Conservation (phyloP, 2,329 filamentous ascomycete species). For the Verticillium dahliae region DNA sequence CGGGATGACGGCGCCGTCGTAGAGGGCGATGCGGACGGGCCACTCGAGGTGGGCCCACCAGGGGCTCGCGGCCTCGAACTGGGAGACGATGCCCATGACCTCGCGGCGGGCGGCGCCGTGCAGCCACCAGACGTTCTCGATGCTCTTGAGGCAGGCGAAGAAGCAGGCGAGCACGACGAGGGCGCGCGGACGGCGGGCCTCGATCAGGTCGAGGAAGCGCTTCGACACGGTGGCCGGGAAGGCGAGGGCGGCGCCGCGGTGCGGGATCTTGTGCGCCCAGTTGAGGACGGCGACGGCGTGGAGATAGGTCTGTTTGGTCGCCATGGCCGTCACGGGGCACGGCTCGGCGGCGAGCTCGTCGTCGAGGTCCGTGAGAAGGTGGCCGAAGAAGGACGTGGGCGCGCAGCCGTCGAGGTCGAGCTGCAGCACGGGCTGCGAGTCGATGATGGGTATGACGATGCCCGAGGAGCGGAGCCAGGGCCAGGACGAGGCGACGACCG, state of each 20-base stretch:
- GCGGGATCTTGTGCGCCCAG: conserved; percentile 57
- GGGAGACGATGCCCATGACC: conserved; percentile 54
- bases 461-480: conserved; percentile 53
- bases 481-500: conserved; percentile 58
- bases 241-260: conserved; percentile 51
- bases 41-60: conserved; percentile 59
- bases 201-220: conserved; percentile 54
- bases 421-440: conserved; percentile 56
- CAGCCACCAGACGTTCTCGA: conserved; percentile 64
- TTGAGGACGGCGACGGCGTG: conserved; percentile 61
- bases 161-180: conserved; percentile 60
- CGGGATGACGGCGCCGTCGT: conserved; percentile 46
- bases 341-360: conserved; percentile 19
- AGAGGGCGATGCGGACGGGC: conserved; percentile 53
- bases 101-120: conserved; percentile 59
- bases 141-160: conserved; percentile 56
- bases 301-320: conserved; percentile 49
- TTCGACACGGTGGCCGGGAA: conserved; percentile 60
- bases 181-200: conserved; percentile 52
- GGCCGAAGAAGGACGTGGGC: conserved; percentile 51
- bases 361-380: conserved; percentile 50
- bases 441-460: conserved; percentile 54
- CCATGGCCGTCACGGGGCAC: conserved; percentile 21
- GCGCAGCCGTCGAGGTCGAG: conserved; percentile 49
- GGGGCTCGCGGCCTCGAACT: conserved; percentile 51